These are phyloP conservation scores for Globisporangium heterothallicum DNA, from an alignment of 352 stramenopile genomes.

Conservation along the genomic window DNA sequence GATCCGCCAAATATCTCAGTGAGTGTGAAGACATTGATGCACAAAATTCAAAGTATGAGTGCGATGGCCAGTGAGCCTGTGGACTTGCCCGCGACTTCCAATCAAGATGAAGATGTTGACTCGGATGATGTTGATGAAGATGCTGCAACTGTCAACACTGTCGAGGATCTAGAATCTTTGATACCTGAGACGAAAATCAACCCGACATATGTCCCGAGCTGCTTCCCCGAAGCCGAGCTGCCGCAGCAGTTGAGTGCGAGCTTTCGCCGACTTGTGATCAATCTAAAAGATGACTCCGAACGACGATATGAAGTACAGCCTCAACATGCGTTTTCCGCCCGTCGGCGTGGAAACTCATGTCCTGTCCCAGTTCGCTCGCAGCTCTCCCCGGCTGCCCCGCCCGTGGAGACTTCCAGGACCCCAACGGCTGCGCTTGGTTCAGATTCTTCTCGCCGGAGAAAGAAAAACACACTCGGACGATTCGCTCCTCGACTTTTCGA, in stretches of 20 bases:
- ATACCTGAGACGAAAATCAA: conserved; percentile 11
- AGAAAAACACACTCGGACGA: conserved; percentile 53
- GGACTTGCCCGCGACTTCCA: conserved; percentile 7
- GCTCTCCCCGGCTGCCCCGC: neutral
- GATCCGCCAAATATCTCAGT: conserved; percentile 8
- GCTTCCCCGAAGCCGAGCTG: conserved; percentile 31
- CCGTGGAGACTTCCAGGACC: conserved; percentile 7
- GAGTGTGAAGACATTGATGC: conserved; percentile 17
- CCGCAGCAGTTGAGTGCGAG: conserved; percentile 68
- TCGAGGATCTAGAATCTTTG: conserved; percentile 7
- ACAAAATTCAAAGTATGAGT: conserved; percentile 15
- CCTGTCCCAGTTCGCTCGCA: conserved; percentile 19
- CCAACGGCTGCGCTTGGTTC: conserved; percentile 9
- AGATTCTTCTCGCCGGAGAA: conserved; percentile 23
- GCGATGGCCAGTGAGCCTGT: neutral
- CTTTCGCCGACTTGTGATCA: conserved; percentile 69
- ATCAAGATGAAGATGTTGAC: conserved; percentile 16
- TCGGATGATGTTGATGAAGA: conserved; percentile 9
- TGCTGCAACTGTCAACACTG: neutral
- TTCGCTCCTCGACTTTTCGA: conserved; percentile 56
- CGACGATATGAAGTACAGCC: conserved; percentile 16
- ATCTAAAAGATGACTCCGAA: conserved; percentile 67
- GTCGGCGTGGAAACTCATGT: conserved; percentile 66
- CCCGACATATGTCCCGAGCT: conserved; percentile 13
- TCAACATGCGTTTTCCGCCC: conserved; percentile 8